Base-by-base conservation (phyloP, 345 rosid genomes). In the Lagerstroemia speciosa region DNA sequence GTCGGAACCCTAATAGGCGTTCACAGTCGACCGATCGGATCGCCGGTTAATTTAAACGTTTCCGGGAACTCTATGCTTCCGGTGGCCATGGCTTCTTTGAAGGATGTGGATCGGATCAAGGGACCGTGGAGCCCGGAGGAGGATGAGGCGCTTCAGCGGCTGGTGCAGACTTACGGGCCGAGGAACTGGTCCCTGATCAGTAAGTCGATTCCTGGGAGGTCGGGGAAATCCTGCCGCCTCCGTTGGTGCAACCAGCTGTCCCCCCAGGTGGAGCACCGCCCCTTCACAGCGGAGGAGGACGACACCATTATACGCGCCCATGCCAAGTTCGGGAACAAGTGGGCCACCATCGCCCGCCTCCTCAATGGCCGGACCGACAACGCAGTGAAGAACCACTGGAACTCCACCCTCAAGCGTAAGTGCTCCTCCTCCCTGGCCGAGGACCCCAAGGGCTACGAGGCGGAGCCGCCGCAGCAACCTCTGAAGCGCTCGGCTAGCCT, bases 101-200 rank as follows among this genome's bases (percentile, higher is more conserved):
- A 74, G 58, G 87, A 85, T 29, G 72, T 73, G 60, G 93, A 89
- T 77, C 86, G 91, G 78, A 87, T 89, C 85, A 89, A 86, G 76
- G 96, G 96, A 10, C 96, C 96, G 1, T 89, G 96, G 96, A 84
- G 90, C 50, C 90, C 89, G 1, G 96, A 87, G 76, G 96, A 89
- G 73, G 96, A 89, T 48, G 91, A 86, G 62, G 79, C 89, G 55
- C 78, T 89, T 26, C 84, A 78, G 68, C 69, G 87, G 64, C 76
- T 87, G 65, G 96, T 89, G 14, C 85, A 82, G 53, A 79, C 27
- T 72, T 82, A 83, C 69, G 93, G 96, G 7, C 87, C 96, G 1
- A 73, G 91, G 65, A 89, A 87, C 82, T 89, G 96, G 96, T 81
- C 96, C 29, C 76, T 83, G 34, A 87, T 89, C 60, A 87, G 93